Conservation (phyloP, 768 basidiomycete species). For the Xerocomellus intermedius region DNA sequence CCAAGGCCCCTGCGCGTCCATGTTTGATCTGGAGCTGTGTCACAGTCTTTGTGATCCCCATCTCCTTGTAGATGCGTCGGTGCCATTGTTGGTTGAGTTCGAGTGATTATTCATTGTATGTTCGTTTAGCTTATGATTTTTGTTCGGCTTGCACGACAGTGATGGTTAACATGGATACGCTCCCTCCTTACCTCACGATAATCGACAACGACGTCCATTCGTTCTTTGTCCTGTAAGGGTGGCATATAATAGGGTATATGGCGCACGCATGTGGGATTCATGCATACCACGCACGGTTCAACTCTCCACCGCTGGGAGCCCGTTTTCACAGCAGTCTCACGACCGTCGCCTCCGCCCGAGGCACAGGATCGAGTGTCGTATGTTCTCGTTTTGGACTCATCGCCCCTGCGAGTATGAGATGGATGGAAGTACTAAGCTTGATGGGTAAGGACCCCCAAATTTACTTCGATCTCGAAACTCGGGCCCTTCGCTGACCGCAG, state of each 20-base stretch:
- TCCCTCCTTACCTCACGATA: conserved; percentile 4
- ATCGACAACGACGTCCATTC: background rate
- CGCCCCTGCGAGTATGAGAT: background rate
- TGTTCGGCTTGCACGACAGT: background rate
- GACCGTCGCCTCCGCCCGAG: background rate
- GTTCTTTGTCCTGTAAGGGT: background rate
- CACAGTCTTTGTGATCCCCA: background rate
- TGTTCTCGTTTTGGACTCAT: no score
- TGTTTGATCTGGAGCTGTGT: conserved; percentile 1
- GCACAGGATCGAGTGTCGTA: background rate
- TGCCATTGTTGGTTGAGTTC: background rate
- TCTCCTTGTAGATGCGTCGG: background rate
- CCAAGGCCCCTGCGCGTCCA: background rate
- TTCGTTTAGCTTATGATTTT: background rate
- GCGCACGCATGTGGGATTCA: background rate
- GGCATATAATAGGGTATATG: background rate
- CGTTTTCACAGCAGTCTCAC: background rate
- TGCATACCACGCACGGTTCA: background rate
- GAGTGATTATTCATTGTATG: background rate
- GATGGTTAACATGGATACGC: conserved; percentile 10
- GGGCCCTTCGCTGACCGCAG: background rate
- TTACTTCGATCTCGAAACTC: background rate
- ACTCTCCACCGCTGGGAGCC: background rate
- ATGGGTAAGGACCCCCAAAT: background rate
- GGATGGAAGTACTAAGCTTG: background rate